These are phyloP conservation scores for Mucor sp. DNA, from an alignment of 371 early-diverging fungal species.

Conservation along the genomic window DNA sequence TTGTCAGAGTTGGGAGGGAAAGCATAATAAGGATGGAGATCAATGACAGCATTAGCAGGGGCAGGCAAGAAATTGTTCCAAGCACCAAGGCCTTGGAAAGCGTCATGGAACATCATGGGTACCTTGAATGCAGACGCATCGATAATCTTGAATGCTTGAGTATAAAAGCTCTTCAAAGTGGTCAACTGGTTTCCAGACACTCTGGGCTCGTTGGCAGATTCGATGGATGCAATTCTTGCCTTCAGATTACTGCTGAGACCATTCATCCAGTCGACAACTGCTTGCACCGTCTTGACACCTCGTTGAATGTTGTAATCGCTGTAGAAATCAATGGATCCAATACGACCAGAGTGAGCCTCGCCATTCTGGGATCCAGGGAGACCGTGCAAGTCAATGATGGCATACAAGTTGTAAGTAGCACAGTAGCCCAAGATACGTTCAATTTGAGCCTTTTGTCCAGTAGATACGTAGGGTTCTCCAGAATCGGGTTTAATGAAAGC, in stretches of 20 bases:
- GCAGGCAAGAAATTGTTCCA: constrained; percentile 32
- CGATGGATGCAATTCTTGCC: constrained; percentile 24
- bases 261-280: constrained; percentile 37
- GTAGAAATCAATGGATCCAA: constrained; percentile 23
- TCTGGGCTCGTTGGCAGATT: constrained; percentile 32
- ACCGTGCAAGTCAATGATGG: constrained; percentile 65
- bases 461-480: constrained; percentile 52
- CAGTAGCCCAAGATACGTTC: constrained; percentile 54
- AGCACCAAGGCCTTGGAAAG: constrained; percentile 24
- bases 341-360: constrained; percentile 50
- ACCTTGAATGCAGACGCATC: constrained; percentile 24
- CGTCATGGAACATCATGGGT: constrained; percentile 41
- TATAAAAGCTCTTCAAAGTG: constrained; percentile 24
- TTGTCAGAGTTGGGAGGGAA: constrained; percentile 19
- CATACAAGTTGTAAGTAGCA: constrained; percentile 53
- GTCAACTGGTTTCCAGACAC: constrained; percentile 2
- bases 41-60: constrained; percentile 33
- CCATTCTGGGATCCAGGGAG: constrained; percentile 68
- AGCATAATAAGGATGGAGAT: constrained; percentile 41
- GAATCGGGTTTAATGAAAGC: constrained; percentile 39
- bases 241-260: constrained; percentile 14
- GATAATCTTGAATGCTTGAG: constrained; percentile 23
- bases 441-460: constrained; percentile 50
- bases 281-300: constrained; percentile 27
- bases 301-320: constrained; percentile 27